Conservation (phyloP, 2,329 filamentous ascomycete genomes). For the Fragosphaeria purpurea region DNA sequence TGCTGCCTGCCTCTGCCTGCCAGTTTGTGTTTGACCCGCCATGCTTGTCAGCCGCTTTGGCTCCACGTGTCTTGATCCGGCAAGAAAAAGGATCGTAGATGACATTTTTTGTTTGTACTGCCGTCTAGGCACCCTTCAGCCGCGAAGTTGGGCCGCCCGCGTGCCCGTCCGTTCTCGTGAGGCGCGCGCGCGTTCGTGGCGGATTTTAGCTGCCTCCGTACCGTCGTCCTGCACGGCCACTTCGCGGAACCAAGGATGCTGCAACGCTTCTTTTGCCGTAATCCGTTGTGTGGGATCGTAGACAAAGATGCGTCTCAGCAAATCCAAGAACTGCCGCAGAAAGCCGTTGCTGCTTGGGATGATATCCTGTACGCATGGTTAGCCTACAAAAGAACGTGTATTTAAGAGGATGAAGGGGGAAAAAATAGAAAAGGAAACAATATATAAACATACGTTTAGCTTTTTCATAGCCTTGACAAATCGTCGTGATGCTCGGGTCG, state of each 20-base stretch:
- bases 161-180: constrained; percentile 4
- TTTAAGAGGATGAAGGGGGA: background rate
- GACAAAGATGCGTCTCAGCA: constrained; percentile 57
- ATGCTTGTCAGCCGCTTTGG: too few relatives aligned
- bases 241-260: constrained; percentile 61
- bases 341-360: constrained; percentile 51
- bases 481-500: constrained; percentile 51
- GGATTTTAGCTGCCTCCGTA: constrained; percentile 57
- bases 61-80: too few relatives aligned
- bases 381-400: constrained; percentile 6
- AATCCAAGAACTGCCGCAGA: constrained; percentile 52
- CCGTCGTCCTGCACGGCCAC: constrained; percentile 54
- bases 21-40: too few relatives aligned
- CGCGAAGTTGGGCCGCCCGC: background rate
- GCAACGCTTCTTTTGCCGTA: constrained; percentile 54
- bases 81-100: too few relatives aligned
- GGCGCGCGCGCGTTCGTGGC: constrained; percentile 31
- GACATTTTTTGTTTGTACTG: too few relatives aligned
- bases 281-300: constrained; percentile 58
- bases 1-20: too few relatives aligned
- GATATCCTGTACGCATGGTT: constrained; percentile 45
- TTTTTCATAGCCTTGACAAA: constrained; percentile 67
- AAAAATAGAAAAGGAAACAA: background rate
- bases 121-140: too few relatives aligned
- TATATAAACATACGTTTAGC: constrained; percentile 36